Percentiles rank a stretch among this genome's conserved stretches.
phyloP scores from a whole-genome alignment of 371 early-diverging fungal genomes.

The Lichtheimia ornata region DNA sequence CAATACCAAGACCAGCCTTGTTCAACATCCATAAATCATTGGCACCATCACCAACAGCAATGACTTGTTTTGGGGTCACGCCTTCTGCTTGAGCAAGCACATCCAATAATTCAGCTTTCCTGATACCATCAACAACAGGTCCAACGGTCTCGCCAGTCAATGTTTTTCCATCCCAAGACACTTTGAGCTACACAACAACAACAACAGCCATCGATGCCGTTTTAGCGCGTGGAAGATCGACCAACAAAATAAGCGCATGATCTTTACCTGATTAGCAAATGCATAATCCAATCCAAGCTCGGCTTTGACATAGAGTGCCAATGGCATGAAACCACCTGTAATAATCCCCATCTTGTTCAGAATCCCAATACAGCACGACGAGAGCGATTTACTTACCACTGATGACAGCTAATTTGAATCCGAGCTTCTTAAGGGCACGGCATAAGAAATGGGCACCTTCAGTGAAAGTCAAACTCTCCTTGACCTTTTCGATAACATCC shows the following conservation, averaged over 20 bases:
- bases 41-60: slow-evolving; percentile 99
- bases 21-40: slow-evolving; percentile 98
- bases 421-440: slow-evolving; percentile 84
- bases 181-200: slow-evolving; percentile 59
- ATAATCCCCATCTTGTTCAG: neutral
- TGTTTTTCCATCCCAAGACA: slow-evolving; percentile 76
- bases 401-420: slow-evolving; percentile 93
- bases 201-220: neutral
- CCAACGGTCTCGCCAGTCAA: slow-evolving; percentile 89
- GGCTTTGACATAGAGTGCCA: slow-evolving; percentile 87
- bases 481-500: slow-evolving; percentile 76
- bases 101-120: slow-evolving; percentile 93
- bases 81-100: slow-evolving; percentile 94
- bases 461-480: slow-evolving; percentile 77
- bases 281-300: slow-evolving; percentile 93
- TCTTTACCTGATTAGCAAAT: slow-evolving; percentile 87
- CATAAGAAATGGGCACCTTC: slow-evolving; percentile 92
- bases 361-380: neutral
- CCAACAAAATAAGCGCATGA: neutral
- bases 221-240: slow-evolving; percentile 2
- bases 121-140: slow-evolving; percentile 85
- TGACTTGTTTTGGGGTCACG: slow-evolving; percentile 83
- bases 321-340: slow-evolving; percentile 89
- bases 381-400: slow-evolving; percentile 58
- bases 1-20: slow-evolving; percentile 96